phyloP scores from a whole-genome alignment of 2,329 filamentous ascomycete genomes.

The Diaporthe nobilis region DNA sequence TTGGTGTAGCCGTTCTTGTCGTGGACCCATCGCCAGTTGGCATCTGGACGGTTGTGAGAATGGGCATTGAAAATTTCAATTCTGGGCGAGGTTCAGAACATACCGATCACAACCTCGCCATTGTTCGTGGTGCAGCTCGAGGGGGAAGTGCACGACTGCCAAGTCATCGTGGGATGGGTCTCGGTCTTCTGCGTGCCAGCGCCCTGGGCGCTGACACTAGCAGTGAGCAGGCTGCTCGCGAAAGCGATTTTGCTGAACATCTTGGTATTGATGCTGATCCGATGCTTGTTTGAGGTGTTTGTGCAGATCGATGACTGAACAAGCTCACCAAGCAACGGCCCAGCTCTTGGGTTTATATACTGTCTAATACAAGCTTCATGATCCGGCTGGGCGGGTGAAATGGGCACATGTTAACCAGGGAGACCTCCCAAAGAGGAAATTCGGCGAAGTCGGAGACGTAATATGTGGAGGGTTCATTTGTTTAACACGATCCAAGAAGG shows the following conservation, averaged over 20 bases:
- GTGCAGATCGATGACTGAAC: neutral
- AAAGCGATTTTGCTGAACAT: constrained; percentile 38
- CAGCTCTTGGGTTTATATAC: constrained; percentile 22
- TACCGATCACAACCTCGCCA: constrained; percentile 56
- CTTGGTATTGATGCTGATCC: neutral
- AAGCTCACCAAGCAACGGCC: constrained; percentile 27
- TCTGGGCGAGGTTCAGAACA: neutral
- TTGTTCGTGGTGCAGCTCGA: constrained; percentile 63
- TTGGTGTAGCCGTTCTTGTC: constrained; percentile 60
- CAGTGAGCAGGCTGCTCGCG: constrained; percentile 46
- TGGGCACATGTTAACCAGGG: constrained; percentile 12
- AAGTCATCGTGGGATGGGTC: constrained; percentile 66
- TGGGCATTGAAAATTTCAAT: constrained; percentile 53
- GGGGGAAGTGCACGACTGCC: constrained; percentile 61
- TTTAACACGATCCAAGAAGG: constrained; percentile 28
- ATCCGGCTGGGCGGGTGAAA: neutral
- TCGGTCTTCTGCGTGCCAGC: constrained; percentile 61
- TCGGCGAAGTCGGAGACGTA: constrained; percentile 30
- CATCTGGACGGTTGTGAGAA: constrained; percentile 46
- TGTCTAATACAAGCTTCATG: neutral
- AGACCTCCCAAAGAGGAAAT: constrained; percentile 22
- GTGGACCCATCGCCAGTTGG: constrained; percentile 73
- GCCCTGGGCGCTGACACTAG: constrained; percentile 58
- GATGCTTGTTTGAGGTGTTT: neutral
- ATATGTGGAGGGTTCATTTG: constrained; percentile 25